These are phyloP conservation scores for Casaregolazyma suthepensis DNA, from an alignment of 1,139 yeast genomes.

Conservation along the genomic window DNA sequence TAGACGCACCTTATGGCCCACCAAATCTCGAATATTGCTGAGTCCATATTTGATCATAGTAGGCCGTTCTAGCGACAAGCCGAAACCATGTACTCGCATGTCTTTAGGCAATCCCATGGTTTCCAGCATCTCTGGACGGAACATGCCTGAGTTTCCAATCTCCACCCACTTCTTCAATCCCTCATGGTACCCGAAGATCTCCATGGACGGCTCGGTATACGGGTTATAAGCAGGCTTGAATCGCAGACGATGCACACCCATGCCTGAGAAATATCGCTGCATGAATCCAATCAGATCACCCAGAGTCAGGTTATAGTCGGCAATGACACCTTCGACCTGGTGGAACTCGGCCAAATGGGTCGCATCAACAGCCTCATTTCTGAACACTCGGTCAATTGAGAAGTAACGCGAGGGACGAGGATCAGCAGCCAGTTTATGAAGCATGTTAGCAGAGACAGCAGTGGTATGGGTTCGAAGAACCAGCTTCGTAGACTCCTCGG, in stretches of 20 bases:
- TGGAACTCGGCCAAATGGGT: slow-evolving; percentile 99
- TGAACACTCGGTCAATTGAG: slow-evolving; percentile 96
- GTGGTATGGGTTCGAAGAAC: slow-evolving; percentile 98
- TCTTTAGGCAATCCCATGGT: slow-evolving; percentile 96
- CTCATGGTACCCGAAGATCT: slow-evolving; percentile 93
- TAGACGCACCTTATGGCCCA: slow-evolving; percentile 89
- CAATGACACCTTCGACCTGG: slow-evolving; percentile 98
- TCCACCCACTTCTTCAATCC: slow-evolving; percentile 98
- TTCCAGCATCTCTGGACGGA: slow-evolving; percentile 98
- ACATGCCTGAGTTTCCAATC: slow-evolving; percentile 99
- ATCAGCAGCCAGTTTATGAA: slow-evolving; percentile 78
- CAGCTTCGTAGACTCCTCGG: slow-evolving; percentile 80
- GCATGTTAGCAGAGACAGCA: slow-evolving; percentile 83
- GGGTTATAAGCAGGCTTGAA: slow-evolving; percentile 99
- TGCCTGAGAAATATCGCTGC: slow-evolving; percentile 93
- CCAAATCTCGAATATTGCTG: slow-evolving; percentile 86
- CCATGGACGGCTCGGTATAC: slow-evolving; percentile 98
- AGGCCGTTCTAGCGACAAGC: slow-evolving; percentile 94
- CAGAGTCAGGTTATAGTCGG: slow-evolving; percentile 88
- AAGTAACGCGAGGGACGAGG: slow-evolving; percentile 90
- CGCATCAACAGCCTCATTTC: slow-evolving; percentile 99
- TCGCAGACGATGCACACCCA: slow-evolving; percentile 94
- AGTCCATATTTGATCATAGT: slow-evolving; percentile 98
- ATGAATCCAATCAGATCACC: slow-evolving; percentile 97
- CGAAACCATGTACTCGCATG: slow-evolving; percentile 95